phyloP scores from a whole-genome alignment of 331 rosid species.

The Telfairia occidentalis region DNA sequence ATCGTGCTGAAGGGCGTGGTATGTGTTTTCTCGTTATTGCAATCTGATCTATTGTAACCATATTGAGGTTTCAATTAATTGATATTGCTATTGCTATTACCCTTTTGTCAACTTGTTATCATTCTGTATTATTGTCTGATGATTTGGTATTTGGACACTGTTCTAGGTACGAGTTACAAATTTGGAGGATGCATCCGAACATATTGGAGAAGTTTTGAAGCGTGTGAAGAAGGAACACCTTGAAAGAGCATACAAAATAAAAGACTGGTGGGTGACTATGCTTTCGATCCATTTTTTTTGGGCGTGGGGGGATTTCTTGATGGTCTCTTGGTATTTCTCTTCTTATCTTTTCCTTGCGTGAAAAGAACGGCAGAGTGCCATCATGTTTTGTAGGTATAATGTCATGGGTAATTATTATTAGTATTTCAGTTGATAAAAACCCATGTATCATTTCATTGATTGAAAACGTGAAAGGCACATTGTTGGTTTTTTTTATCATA shows the following conservation, averaged over 20 bases:
- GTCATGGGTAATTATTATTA: background rate
- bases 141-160: background rate
- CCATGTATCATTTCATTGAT: background rate
- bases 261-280: conserved; percentile 36
- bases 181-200: conserved; percentile 89
- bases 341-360: background rate
- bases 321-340: background rate
- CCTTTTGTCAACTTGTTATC: background rate
- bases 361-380: too few relatives aligned
- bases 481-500: too few relatives aligned
- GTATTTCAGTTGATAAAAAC: background rate
- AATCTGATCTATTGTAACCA: background rate
- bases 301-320: background rate
- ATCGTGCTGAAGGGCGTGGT: conserved; percentile 94
- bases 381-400: background rate
- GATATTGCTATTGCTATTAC: background rate
- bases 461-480: background rate
- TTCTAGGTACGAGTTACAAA: conserved; percentile 88
- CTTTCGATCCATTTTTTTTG: background rate
- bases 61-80: background rate
- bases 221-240: conserved; percentile 82
- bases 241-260: conserved; percentile 77
- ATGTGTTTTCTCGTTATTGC: conserved; percentile 18
- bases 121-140: background rate
- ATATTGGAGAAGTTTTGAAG: conserved; percentile 84